Conservation (phyloP, 1,284 basidiomycete species). For the Sphaerobolus stellatus region DNA sequence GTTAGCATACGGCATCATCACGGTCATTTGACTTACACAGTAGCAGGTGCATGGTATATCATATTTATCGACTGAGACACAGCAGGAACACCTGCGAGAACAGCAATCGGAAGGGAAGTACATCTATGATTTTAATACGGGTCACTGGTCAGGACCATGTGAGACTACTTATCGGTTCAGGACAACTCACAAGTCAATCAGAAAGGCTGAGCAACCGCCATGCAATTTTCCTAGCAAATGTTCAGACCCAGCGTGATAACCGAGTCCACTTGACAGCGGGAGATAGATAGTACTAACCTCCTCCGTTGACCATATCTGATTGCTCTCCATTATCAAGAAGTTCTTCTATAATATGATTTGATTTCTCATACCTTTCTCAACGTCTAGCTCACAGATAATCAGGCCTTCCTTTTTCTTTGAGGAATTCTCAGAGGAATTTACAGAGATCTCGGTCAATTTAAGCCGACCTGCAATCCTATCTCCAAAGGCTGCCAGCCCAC, state of each 20-base stretch:
- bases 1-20: background rate
- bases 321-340: background rate
- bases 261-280: background rate
- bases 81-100: background rate
- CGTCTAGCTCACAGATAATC: background rate
- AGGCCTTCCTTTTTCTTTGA: background rate
- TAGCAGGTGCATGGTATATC: slow-evolving; percentile 12
- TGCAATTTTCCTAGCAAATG: slow-evolving; percentile 67
- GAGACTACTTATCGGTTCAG: background rate
- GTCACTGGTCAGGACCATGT: too few species aligned
- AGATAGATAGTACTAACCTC: background rate
- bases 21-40: slow-evolving; percentile 1
- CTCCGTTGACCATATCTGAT: background rate
- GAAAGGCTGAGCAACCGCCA: slow-evolving; percentile 66
- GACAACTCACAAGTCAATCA: slow-evolving; percentile 62
- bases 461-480: background rate
- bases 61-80: slow-evolving; percentile 13
- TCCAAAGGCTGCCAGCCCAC: background rate
- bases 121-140: background rate
- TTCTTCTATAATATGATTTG: background rate
- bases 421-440: background rate
- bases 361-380: background rate
- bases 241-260: background rate
- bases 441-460: background rate
- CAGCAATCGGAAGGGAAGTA: background rate